Conservation (phyloP, 2,329 filamentous ascomycete genomes). For the Daldinia sp. region DNA sequence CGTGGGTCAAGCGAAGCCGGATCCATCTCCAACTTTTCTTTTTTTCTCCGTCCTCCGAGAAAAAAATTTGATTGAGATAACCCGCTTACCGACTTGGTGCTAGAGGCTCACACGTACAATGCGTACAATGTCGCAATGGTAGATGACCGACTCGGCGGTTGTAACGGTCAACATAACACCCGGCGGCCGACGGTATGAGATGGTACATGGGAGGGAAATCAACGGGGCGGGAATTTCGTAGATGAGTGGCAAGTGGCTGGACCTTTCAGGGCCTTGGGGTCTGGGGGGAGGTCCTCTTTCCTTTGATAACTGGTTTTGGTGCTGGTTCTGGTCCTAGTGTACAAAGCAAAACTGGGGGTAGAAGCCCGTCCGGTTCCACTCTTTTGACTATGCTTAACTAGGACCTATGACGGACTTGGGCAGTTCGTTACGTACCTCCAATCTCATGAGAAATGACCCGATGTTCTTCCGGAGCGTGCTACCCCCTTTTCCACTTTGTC, state of each 20-base stretch:
- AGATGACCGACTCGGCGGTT: constrained; percentile 36
- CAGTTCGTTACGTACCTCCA: no score
- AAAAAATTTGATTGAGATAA: constrained; percentile 28
- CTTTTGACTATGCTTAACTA: not conserved
- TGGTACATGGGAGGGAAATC: constrained; percentile 20
- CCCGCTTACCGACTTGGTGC: constrained; percentile 25
- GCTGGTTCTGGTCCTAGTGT: no score
- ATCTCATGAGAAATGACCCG: no score
- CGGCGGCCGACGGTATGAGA: constrained; percentile 33
- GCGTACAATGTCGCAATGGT: constrained; percentile 29
- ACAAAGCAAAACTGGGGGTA: constrained; percentile 5
- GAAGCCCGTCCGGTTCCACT: not conserved
- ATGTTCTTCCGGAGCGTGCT: no score
- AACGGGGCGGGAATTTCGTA: constrained; percentile 21
- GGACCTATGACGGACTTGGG: not conserved
- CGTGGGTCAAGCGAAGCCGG: constrained; percentile 44
- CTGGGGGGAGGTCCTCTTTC: not conserved
- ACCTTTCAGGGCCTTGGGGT: not conserved
- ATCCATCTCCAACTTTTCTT: constrained; percentile 39
- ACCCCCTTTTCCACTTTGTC: no score
- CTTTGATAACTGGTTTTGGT: not conserved
- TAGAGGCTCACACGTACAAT: constrained; percentile 29
- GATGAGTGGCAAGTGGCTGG: constrained; percentile 16
- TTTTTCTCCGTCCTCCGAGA: constrained; percentile 11
- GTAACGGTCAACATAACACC: constrained; percentile 39